phyloP scores from a whole-genome alignment of 331 rosid genomes.

The Malus hybrid region DNA sequence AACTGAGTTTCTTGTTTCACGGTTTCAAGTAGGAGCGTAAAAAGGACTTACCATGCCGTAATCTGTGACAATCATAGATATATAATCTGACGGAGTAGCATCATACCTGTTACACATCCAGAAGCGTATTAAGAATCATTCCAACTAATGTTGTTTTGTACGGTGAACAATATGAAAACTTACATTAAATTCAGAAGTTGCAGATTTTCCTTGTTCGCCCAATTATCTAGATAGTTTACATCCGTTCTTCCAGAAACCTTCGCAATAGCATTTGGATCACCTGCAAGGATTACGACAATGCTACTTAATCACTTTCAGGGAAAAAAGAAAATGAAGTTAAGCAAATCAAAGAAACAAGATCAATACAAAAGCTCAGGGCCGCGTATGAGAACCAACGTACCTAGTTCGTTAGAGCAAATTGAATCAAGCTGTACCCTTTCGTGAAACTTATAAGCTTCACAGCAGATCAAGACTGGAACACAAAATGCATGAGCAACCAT shows the following conservation, averaged over 20 bases:
- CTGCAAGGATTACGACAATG: conserved; percentile 31
- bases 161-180: background rate
- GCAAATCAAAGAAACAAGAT: background rate
- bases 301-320: background rate
- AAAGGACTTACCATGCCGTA: conserved; percentile 74
- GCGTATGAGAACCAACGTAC: conserved; percentile 22
- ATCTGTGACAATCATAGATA: conserved; percentile 77
- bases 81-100: conserved; percentile 72
- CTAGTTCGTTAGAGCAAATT: conserved; percentile 75
- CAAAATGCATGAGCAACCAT: conserved; percentile 78
- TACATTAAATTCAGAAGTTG: conserved; percentile 74
- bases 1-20: background rate
- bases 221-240: conserved; percentile 42
- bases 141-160: background rate
- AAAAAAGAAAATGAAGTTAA: background rate
- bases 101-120: conserved; percentile 50
- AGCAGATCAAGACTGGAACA: conserved; percentile 80
- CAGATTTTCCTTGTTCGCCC: conserved; percentile 46
- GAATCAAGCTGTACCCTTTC: conserved; percentile 94
- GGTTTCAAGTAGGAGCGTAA: background rate
- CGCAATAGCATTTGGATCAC: conserved; percentile 59
- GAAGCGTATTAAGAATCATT: conserved; percentile 1
- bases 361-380: background rate
- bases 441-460: conserved; percentile 84
- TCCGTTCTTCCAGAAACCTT: conserved; percentile 59